Evolutionary conservation across 169 alveolate genomes (phyloP).

Genomic region (Babesia divergens): DNA sequence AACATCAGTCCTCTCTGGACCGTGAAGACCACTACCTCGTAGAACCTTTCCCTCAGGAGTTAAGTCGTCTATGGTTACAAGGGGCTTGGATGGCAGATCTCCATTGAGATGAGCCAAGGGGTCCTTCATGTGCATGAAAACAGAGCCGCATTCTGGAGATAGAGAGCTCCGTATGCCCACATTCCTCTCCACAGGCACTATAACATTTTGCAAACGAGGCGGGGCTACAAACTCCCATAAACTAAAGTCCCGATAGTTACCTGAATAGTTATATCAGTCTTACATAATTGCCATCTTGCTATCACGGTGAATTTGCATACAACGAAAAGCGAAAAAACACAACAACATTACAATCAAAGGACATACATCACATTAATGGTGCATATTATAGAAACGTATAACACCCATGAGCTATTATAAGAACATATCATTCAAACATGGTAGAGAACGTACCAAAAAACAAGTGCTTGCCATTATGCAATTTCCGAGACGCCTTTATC

Average conservation of each 20-base stretch:
- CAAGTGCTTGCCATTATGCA: constrained; percentile 27
- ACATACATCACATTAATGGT: not conserved
- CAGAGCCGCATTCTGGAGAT: constrained; percentile 55
- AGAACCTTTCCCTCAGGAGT: constrained; percentile 66
- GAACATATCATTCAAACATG: not conserved
- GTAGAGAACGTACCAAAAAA: constrained; percentile 10
- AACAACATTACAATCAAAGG: not conserved
- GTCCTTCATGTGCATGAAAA: constrained; percentile 60
- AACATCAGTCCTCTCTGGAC: constrained; percentile 86
- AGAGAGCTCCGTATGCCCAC: constrained; percentile 49
- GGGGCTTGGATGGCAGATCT: constrained; percentile 59
- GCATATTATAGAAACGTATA: not conserved
- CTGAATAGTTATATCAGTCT: constrained; percentile 25
- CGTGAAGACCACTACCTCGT: constrained; percentile 86
- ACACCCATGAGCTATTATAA: not conserved
- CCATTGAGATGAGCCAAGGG: constrained; percentile 67
- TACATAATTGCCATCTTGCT: too few species aligned
- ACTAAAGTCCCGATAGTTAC: constrained; percentile 77
- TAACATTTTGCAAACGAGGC: constrained; percentile 64
- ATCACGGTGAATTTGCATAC: too few species aligned
- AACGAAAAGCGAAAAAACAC: not conserved
- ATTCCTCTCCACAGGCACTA: constrained; percentile 71
- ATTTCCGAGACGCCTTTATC: constrained; percentile 4
- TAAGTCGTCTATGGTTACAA: constrained; percentile 71
- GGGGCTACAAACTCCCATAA: constrained; percentile 77